Evolutionary conservation across 768 basidiomycete genomes (phyloP), one percentile per base, ranked within the genome.

Genomic region (Candolleomyces eurysporus): DNA sequence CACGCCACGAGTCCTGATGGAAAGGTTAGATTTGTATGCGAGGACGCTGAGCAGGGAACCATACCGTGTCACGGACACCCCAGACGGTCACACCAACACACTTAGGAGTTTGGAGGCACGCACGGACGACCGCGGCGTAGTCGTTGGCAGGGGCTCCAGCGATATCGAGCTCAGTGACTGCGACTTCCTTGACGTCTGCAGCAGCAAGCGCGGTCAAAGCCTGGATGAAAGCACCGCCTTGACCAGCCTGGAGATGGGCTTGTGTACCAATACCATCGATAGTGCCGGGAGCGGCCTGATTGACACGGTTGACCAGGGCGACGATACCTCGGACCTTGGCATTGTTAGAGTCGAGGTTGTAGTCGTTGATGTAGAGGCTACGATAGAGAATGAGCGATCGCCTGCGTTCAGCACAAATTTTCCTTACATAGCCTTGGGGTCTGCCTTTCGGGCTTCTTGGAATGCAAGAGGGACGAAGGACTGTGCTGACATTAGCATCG

Each of bases 241-340:
- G 36, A 11, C 36, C 36, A 36, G 36, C 36, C 36, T 36, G 36
- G 36, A 82, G 71, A 67, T 84, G 82, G 68, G 74, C 75, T 63
- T 83, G 82, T 7, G 82, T 79, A 52, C 82, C 82, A 60, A 83
- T 79, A 60, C 79, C 82, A 61, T 83, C 82, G 64, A 83, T 80
- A 46, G 78, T 66, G 60, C 75, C 58, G 58, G 74, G 73, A 60
- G 68, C 62, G 52, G 72, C 66, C n/a, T 43, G 30, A 69, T 80
- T 82, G 64, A 78, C 65, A 21, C 73, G 69, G 59, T 76, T 78
- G 53, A 80, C 77, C 40, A 82, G 71, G 55, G 73, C 70, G 51
- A 80, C 76, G 43, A 79, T 64, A 17, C 77, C 78, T 55, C 68
- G 64, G 6, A 75, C 71, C 61, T 84, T 84, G 48, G 79, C 77